Evolutionary conservation across 768 basidiomycete genomes (phyloP).

Genomic region (Pholiota microspora): DNA sequence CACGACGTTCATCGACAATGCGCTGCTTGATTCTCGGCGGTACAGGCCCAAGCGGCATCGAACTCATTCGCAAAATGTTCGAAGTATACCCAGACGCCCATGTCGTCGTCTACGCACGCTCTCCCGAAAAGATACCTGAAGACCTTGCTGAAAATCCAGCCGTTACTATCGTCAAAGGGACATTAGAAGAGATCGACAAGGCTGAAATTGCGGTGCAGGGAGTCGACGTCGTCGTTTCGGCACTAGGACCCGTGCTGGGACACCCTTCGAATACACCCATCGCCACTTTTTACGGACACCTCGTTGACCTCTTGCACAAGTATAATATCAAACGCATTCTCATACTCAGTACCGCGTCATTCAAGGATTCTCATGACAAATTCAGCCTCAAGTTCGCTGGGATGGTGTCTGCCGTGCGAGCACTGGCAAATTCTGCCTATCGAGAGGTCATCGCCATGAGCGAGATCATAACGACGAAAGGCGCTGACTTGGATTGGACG

Average conservation of each 20-base stretch:
- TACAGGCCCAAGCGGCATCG: slow-evolving; percentile 60
- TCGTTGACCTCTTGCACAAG: slow-evolving; percentile 57
- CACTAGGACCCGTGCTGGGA: slow-evolving; percentile 52
- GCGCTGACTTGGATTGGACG: slow-evolving; percentile 60
- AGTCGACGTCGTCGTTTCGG: slow-evolving; percentile 63
- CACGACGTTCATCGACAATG: slow-evolving; percentile 18
- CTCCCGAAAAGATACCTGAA: slow-evolving; percentile 59
- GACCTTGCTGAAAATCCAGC: slow-evolving; percentile 42
- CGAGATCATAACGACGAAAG: slow-evolving; percentile 46
- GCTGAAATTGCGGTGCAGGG: slow-evolving; percentile 53
- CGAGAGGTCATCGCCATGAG: slow-evolving; percentile 67
- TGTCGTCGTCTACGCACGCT: slow-evolving; percentile 62
- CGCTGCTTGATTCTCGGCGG: slow-evolving; percentile 67
- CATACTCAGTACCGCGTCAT: slow-evolving; percentile 65
- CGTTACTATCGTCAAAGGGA: slow-evolving; percentile 52
- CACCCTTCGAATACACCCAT: slow-evolving; percentile 55
- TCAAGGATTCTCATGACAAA: slow-evolving; percentile 58
- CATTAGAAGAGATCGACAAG: slow-evolving; percentile 48
- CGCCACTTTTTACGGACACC: slow-evolving; percentile 52
- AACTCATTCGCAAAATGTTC: slow-evolving; percentile 56
- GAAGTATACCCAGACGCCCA: slow-evolving; percentile 32
- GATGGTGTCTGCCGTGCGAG: slow-evolving; percentile 39
- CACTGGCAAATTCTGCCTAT: slow-evolving; percentile 56
- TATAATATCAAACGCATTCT: slow-evolving; percentile 57
- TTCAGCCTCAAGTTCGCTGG: slow-evolving; percentile 42